Evolutionary conservation across 73 alveolate genomes (phyloP), one percentile per base, ranked within the genome.

Genomic region (Diophrys appendiculata): DNA sequence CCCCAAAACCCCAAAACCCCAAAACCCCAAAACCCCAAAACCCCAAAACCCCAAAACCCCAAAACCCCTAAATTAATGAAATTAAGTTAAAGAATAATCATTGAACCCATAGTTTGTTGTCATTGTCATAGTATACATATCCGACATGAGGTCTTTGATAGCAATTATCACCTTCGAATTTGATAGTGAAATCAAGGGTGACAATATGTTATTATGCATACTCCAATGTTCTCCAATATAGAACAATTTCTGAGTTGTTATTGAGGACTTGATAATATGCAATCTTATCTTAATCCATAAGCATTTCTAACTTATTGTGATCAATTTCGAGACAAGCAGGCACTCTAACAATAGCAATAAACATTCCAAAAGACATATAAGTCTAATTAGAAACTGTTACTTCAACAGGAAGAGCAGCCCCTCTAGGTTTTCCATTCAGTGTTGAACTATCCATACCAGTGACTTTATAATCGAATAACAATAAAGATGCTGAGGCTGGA

Each of bases 311-410:
- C 14, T 35, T 69, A 31, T 76, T 76, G 54, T 53, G 31, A 53
- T 70, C 86, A 18, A 83, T 69, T 33, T 52, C 79, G 69, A 76
- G 30, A 72, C 92, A 85, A 26, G 79, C 23, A 1, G 88, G 88
- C 32, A 78, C 81, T 70, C 86, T 70, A 43, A 85, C 33, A n/a
- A 78, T 85, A 27, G 86, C 73, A 3, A 85, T 72, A 11, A 68
- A 77, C 92, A 83, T 83, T 28, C 92, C 92, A 35, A 60, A 31
- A 22, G 82, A 70, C 33, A 65, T 81, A n/a, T 68, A 29, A 0
- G 77, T 68, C n/a, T 68, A 64, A 29, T 76, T 83, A 2, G 65
- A 27, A 29, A 35, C 22, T 0, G 52, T 55, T 54, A 43, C 68
- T 65, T 23, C 27, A 25, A 25, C 28, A 22, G 30, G 24, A 0